Evolutionary conservation across 805 yeast species (phyloP), one percentile per base, ranked within the genome.

Genomic region (Candida manassasensis): DNA sequence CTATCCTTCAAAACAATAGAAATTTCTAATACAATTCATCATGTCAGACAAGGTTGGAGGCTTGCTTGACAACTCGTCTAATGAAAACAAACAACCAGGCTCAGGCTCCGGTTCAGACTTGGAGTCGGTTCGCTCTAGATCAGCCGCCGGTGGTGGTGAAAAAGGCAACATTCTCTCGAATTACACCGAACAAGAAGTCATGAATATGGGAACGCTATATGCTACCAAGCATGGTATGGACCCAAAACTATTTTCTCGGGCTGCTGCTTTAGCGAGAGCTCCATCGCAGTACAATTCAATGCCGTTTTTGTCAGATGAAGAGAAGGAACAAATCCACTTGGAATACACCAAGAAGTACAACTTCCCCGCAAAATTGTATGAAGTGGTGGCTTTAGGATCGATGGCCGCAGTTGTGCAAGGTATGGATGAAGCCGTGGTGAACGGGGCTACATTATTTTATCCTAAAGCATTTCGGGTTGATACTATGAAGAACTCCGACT

Each of bases 321-420:
- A 78, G 44, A 56, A 55, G 35, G 43, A 59, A 5, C 74, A 73
- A 29, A 69, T 76, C 18, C 61, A 80, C 59, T 41, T 50, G 16
- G 83, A 53, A 64, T 73, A 49, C 47, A 63, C 55, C n/a, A 49
- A 57, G 26, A 62, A 50, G 36, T 67, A 69, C 69, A 61, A 61
- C 36, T 70, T 73, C 17, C 77, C 73, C 63, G 15, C 48, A 7
- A 75, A 69, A 39, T 61, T 81, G 46, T 54, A 73, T 41, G 75
- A 64, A 40, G 69, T 74, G 14, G 71, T 76, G 55, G 71, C 79
- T 6, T 59, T 78, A 48, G 77, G 82, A 30, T 79, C 85, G 3
- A 63, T 79, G 66, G 78, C 84, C 35, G 81, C 84, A 3, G 79
- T 82, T 4, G 83, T 79, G 27, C 87, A 81, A 51, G 87, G 87